phyloP scores from a whole-genome alignment of 768 basidiomycete species.

The Trametes cingulata region DNA sequence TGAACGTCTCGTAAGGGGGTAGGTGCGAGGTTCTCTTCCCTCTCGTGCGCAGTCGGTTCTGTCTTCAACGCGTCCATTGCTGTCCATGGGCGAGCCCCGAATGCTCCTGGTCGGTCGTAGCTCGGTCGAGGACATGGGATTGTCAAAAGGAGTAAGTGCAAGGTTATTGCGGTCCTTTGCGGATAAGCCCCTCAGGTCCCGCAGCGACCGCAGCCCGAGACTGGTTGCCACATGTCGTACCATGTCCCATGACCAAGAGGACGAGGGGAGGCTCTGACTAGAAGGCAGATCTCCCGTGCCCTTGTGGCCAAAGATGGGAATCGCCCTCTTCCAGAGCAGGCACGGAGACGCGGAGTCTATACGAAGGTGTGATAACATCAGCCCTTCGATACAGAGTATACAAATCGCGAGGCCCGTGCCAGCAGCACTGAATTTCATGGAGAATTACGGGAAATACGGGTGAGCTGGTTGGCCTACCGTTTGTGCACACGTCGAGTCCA shows the following conservation, averaged over 20 bases:
- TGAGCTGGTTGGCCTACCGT: not conserved
- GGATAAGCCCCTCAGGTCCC: slow-evolving; percentile 9
- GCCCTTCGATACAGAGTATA: not conserved
- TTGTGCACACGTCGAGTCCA: not conserved
- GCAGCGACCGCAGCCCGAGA: slow-evolving; percentile 9
- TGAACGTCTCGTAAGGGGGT: slow-evolving; percentile 2
- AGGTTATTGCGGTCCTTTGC: slow-evolving; percentile 1
- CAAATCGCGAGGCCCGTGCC: not conserved
- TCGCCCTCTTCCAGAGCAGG: slow-evolving; percentile 9
- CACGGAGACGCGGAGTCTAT: slow-evolving; percentile 12
- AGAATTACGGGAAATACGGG: not conserved
- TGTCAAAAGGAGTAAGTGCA: slow-evolving; percentile 6
- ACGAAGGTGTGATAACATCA: slow-evolving; percentile 13
- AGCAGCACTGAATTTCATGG: not conserved
- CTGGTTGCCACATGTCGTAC: slow-evolving; percentile 12
- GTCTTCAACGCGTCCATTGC: not conserved
- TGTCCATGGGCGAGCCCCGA: not conserved
- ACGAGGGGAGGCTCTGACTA: slow-evolving; percentile 9
- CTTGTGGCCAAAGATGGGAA: slow-evolving; percentile 1
- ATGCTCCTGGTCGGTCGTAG: not conserved
- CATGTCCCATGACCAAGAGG: slow-evolving; percentile 16
- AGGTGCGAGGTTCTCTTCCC: not conserved
- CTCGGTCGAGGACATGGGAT: slow-evolving; percentile 1
- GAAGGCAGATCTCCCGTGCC: slow-evolving; percentile 15
- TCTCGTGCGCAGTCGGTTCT: not conserved